Conservation (phyloP, 1,139 yeast species). For the Yamadazyma songkhlaensis region DNA sequence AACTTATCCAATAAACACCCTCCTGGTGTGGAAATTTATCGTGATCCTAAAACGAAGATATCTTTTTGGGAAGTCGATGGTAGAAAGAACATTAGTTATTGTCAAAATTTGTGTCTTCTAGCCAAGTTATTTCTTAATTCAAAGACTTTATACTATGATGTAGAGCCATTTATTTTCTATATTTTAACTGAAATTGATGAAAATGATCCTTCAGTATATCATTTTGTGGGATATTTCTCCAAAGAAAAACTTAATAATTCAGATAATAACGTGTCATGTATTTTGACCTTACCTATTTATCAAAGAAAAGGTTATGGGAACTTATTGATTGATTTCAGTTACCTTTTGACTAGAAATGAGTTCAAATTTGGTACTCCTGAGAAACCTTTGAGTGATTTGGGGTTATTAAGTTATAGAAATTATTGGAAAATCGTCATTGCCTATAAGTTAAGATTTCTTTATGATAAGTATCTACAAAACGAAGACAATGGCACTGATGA, state of each 20-base stretch:
- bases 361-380: slow-evolving; percentile 90
- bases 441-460: slow-evolving; percentile 30
- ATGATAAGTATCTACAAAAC: slow-evolving; percentile 17
- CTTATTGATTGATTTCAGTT: slow-evolving; percentile 84
- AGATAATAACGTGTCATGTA: slow-evolving; percentile 84
- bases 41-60: slow-evolving; percentile 49
- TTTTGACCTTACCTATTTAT: slow-evolving; percentile 81
- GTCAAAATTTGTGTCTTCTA: slow-evolving; percentile 84
- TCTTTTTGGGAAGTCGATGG: slow-evolving; percentile 95
- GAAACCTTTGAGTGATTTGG: slow-evolving; percentile 86
- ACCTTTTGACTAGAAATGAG: slow-evolving; percentile 71
- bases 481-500: slow-evolving; percentile 7
- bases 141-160: slow-evolving; percentile 89
- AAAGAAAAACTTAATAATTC: slow-evolving; percentile 79
- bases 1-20: slow-evolving; percentile 57
- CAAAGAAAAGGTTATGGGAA: slow-evolving; percentile 91
- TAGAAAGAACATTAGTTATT: slow-evolving; percentile 71
- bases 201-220: slow-evolving; percentile 48
- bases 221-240: slow-evolving; percentile 91
- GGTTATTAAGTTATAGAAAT: slow-evolving; percentile 78
- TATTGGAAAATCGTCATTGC: slow-evolving; percentile 81
- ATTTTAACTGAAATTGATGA: slow-evolving; percentile 71
- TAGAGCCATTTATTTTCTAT: slow-evolving; percentile 91
- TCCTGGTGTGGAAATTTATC: slow-evolving; percentile 88
- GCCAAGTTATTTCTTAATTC: slow-evolving; percentile 89